These are phyloP conservation scores for Nothomitra cinnamomea DNA, from an alignment of 2,329 filamentous ascomycete species.

Conservation along the genomic window DNA sequence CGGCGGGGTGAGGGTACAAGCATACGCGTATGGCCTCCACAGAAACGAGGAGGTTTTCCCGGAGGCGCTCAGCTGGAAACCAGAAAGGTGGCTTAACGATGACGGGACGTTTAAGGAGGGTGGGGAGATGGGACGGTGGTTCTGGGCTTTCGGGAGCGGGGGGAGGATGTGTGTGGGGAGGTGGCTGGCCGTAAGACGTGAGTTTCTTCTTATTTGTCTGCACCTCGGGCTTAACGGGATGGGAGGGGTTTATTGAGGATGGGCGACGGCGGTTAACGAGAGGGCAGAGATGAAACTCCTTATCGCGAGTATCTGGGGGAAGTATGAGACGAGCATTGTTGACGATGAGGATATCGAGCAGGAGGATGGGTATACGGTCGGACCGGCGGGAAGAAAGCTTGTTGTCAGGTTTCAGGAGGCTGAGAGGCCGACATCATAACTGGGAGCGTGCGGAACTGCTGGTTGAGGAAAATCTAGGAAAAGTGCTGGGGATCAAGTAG, in stretches of 20 bases:
- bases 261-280: slow-evolving; percentile 6
- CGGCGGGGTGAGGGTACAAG: slow-evolving; percentile 25
- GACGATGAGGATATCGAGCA: slow-evolving; percentile 48
- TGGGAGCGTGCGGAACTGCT: no score
- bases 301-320: slow-evolving; percentile 52
- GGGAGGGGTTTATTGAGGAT: no score
- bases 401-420: slow-evolving; percentile 34
- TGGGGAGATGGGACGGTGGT: slow-evolving; percentile 21
- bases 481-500: no score
- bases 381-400: slow-evolving; percentile 40
- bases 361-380: slow-evolving; percentile 45
- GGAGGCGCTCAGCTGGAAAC: slow-evolving; percentile 28
- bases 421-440: no score
- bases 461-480: no score
- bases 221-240: no score
- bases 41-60: slow-evolving; percentile 31
- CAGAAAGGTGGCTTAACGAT: slow-evolving; percentile 22
- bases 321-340: slow-evolving; percentile 42
- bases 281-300: slow-evolving; percentile 55
- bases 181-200: slow-evolving; percentile 29
- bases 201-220: slow-evolving; percentile 11
- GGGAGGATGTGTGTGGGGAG: slow-evolving; percentile 33
- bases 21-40: slow-evolving; percentile 35
- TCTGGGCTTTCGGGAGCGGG: slow-evolving; percentile 33
- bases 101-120: not conserved